A percentile compares a stretch with the other conserved stretches of the same genome.
phyloP scores from a whole-genome alignment of 805 yeast species.

The Teunomyces lycoperdinae region DNA sequence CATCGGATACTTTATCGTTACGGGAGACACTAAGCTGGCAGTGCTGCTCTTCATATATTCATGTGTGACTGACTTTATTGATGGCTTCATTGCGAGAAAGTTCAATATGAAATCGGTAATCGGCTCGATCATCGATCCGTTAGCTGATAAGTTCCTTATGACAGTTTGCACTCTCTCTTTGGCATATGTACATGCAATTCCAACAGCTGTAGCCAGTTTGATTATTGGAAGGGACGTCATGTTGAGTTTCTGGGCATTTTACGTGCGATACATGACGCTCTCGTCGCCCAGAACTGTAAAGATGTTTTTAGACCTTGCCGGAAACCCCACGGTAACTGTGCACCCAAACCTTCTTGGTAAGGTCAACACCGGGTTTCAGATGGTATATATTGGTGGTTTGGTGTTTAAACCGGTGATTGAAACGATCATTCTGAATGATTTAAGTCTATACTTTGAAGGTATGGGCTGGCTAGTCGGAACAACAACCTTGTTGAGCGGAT shows the following conservation, averaged over 20 bases:
- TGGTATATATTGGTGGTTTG: conserved; percentile 71
- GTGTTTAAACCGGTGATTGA: conserved; percentile 36
- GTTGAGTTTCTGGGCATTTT: conserved; percentile 68
- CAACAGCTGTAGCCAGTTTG: conserved; percentile 56
- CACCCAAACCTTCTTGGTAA: conserved; percentile 85
- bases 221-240: conserved; percentile 83
- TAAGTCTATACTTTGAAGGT: conserved; percentile 19
- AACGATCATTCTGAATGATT: conserved; percentile 12
- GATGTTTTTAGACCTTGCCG: conserved; percentile 73
- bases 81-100: conserved; percentile 85
- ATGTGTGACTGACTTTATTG: conserved; percentile 86
- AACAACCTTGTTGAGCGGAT: conserved; percentile 77
- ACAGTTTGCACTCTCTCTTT: conserved; percentile 77
- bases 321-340: conserved; percentile 77
- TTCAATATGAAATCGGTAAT: conserved; percentile 74
- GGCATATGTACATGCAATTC: conserved; percentile 66
- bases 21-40: conserved; percentile 63
- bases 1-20: conserved; percentile 74
- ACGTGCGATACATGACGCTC: conserved; percentile 67
- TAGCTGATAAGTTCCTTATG: conserved; percentile 93
- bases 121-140: conserved; percentile 91
- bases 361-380: conserved; percentile 86
- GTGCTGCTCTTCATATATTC: conserved; percentile 76
- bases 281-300: conserved; percentile 72
- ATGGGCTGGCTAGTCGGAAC: conserved; percentile 32